Evolutionary conservation across 2,329 filamentous ascomycete species (phyloP).

Genomic region (Hypoxylon sp.): DNA sequence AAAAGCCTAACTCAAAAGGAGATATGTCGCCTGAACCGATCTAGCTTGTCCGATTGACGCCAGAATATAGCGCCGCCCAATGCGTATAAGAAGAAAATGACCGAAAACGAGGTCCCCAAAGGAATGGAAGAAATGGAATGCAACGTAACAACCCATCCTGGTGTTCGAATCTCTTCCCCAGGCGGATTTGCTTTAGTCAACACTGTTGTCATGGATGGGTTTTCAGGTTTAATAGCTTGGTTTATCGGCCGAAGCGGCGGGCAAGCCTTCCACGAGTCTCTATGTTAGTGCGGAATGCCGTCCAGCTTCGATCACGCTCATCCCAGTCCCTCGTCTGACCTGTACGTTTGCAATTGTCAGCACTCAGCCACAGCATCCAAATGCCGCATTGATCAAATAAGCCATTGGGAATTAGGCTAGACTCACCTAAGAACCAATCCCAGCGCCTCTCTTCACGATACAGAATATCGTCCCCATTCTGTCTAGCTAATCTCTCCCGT

Average conservation of each 20-base stretch:
- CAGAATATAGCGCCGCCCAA: slow-evolving; percentile 42
- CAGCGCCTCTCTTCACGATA: slow-evolving; percentile 71
- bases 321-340: slow-evolving; percentile 67
- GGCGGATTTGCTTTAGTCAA: not conserved
- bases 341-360: slow-evolving; percentile 50
- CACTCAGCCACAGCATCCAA: not conserved
- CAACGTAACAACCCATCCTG: slow-evolving; percentile 12
- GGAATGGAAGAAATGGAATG: slow-evolving; percentile 34
- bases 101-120: slow-evolving; percentile 14
- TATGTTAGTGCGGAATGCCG: slow-evolving; percentile 59
- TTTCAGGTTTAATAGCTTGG: slow-evolving; percentile 29
- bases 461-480: slow-evolving; percentile 69
- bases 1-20: slow-evolving; percentile 28
- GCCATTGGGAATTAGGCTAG: slow-evolving; percentile 4
- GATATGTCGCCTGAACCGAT: slow-evolving; percentile 34
- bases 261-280: slow-evolving; percentile 60
- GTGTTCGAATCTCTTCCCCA: not conserved
- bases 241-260: slow-evolving; percentile 58
- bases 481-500: slow-evolving; percentile 69
- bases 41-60: slow-evolving; percentile 41
- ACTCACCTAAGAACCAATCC: slow-evolving; percentile 73
- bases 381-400: not conserved
- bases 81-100: slow-evolving; percentile 30
- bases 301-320: slow-evolving; percentile 66
- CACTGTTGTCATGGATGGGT: slow-evolving; percentile 1